A percentile compares a stretch with the other conserved stretches of the same genome.
phyloP scores from a whole-genome alignment of 305 asterid genomes.

The Fraxinus baroniana region DNA sequence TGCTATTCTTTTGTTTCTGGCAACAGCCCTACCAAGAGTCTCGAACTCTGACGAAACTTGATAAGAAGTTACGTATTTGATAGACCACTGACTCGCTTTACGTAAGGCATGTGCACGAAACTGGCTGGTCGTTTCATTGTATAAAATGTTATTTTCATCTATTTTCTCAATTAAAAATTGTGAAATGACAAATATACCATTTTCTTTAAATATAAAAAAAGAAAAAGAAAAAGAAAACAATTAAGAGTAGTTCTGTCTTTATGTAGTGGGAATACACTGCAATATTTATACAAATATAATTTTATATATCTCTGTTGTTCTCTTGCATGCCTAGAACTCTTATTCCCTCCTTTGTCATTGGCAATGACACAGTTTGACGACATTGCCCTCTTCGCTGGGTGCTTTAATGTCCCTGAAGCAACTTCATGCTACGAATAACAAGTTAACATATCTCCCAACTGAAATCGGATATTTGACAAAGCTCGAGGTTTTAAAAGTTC shows the following conservation, averaged over 20 bases:
- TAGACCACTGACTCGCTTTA: no score
- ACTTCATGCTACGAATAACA: constrained; percentile 60
- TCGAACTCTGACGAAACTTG: no score
- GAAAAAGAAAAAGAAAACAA: not conserved
- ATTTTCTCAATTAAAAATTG: no score
- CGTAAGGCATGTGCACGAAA: no score
- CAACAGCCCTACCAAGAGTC: no score
- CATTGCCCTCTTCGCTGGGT: constrained; percentile 63
- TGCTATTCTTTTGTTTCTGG: no score
- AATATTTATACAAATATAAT: not conserved
- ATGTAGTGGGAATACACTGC: not conserved
- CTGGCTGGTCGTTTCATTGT: no score
- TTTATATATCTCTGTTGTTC: constrained; percentile 5
- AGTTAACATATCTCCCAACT: constrained; percentile 59
- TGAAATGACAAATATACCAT: no score
- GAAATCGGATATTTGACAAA: constrained; percentile 65
- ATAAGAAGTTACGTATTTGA: no score
- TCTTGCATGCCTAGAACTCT: constrained; percentile 11
- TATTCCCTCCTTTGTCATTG: constrained; percentile 12
- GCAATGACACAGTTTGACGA: constrained; percentile 53
- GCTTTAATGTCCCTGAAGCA: constrained; percentile 66
- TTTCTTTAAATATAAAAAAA: no score
- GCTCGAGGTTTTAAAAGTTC: constrained; percentile 71
- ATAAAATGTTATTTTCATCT: no score
- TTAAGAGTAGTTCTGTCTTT: not conserved